Percentiles rank a stretch among this genome's conserved stretches.
Evolutionary conservation across 768 basidiomycete species (phyloP).

Genomic region (Obba rivulosa): DNA sequence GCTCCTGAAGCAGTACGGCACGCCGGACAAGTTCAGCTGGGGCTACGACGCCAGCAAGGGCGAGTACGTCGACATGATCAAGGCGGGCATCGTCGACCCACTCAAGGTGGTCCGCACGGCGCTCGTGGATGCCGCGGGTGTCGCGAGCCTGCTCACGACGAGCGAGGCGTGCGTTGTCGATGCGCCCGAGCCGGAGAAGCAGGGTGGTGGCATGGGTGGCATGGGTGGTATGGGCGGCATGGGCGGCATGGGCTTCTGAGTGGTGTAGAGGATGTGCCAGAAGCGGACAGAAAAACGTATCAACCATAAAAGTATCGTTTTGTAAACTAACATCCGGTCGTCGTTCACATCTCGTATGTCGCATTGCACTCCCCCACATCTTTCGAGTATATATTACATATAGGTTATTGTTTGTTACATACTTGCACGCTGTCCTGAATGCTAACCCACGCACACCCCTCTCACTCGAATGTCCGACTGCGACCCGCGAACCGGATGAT

Average conservation of each 20-base stretch:
- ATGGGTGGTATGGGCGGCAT: conserved; percentile 52
- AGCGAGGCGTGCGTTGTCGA: conserved; percentile 92
- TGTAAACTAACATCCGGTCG: too few species aligned
- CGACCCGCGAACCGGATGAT: too few species aligned
- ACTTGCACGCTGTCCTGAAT: too few species aligned
- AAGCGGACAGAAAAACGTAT: conserved; percentile 15
- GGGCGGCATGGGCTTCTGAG: conserved; percentile 40
- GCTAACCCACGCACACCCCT: too few species aligned
- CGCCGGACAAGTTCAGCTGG: conserved; percentile 73
- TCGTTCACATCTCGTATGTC: too few species aligned
- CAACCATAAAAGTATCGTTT: too few species aligned
- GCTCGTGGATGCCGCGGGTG: conserved; percentile 86
- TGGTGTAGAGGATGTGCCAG: too few species aligned
- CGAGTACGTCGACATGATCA: conserved; percentile 94
- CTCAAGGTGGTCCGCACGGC: conserved; percentile 94
- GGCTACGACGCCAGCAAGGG: conserved; percentile 92
- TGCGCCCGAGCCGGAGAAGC: conserved; percentile 73
- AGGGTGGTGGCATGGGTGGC: conserved; percentile 26
- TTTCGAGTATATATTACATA: too few species aligned
- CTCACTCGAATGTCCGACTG: too few species aligned
- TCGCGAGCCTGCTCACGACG: conserved; percentile 90
- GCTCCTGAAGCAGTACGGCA: conserved; percentile 62
- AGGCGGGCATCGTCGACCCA: conserved; percentile 91
- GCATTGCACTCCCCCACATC: too few species aligned
- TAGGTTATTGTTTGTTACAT: too few species aligned